Evolutionary conservation across 169 alveolate genomes (phyloP), one percentile per base, ranked within the genome.

Genomic region (Theileria equi): DNA sequence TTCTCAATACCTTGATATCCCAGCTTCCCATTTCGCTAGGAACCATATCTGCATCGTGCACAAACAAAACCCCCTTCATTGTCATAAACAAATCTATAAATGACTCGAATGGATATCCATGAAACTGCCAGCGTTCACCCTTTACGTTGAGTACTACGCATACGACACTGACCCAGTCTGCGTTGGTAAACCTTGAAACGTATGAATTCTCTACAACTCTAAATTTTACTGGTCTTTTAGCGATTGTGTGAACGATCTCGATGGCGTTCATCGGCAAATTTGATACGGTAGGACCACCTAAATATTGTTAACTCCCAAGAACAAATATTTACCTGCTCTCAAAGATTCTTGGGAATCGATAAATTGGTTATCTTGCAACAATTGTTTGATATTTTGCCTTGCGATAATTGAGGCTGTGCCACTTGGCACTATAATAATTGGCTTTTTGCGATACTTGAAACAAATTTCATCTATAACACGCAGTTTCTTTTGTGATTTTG

Each of bases 161-260:
- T 26, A 85, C 88, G 55, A 85, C 89, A 28, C 88, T 69, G 59
- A 80, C 72, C 91, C 91, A 85, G 54, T 85, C 89, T n/a, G 69
- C 44, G 26, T 78, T 65, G 23, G 85, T 70, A 50, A 85, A 80
- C 38, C 68, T 66, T 19, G 79, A 29, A 29, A 79, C 78, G 50
- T 85, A 70, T 2, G 87, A 77, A 60, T 69, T 80, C 73, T 85
- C 91, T 13, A 85, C 70, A 35, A 85, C 83, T 19, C 84, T 53
- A 41, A 85, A 85, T 72, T 80, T 85, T 4, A 85, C 68, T 16
- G 41, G 66, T 64, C 79, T 80, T 26, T 80, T 80, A 43, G 77
- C 64, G 53, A 85, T 77, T 44, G 66, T 85, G 38, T 80, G 84
- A 5, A 85, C 79, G 10, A 85, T 70, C 40, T 84, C 84, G 38